phyloP scores from a whole-genome alignment of 805 yeast species.

The Yarrowia alimentaria region DNA sequence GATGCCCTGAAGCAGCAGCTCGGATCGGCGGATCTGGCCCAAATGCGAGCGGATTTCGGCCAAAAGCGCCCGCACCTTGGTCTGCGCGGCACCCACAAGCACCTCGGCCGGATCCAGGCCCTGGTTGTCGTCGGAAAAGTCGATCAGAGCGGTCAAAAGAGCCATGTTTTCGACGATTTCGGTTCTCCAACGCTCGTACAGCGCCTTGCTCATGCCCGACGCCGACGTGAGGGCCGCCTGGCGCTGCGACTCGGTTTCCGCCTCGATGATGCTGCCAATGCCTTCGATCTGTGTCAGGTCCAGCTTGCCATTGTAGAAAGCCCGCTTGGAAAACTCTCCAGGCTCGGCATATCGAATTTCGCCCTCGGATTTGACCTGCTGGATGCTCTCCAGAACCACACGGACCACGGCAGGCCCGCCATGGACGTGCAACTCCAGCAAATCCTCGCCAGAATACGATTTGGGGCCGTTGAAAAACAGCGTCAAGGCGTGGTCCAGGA shows the following conservation, averaged over 20 bases:
- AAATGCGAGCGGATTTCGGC: constrained; percentile 47
- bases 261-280: constrained; percentile 80
- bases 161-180: constrained; percentile 66
- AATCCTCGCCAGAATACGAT: constrained; percentile 91
- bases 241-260: constrained; percentile 90
- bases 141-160: constrained; percentile 79
- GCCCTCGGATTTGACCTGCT: constrained; percentile 45
- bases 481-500: constrained; percentile 77
- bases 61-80: constrained; percentile 45
- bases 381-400: constrained; percentile 57
- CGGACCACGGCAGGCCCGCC: constrained; percentile 87
- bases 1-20: constrained; percentile 69
- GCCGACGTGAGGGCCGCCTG: constrained; percentile 69
- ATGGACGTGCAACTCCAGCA: constrained; percentile 85
- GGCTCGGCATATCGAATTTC: constrained; percentile 78
- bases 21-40: constrained; percentile 36
- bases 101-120: constrained; percentile 57
- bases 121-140: constrained; percentile 93
- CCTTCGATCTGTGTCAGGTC: constrained; percentile 93
- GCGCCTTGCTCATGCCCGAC: constrained; percentile 58
- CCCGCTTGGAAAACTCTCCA: constrained; percentile 88
- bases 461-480: constrained; percentile 68
- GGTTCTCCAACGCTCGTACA: constrained; percentile 66
- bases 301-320: constrained; percentile 76
- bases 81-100: constrained; percentile 52